phyloP scores from a whole-genome alignment of 1,139 yeast species.

The Scheffersomyces parashehatae region DNA sequence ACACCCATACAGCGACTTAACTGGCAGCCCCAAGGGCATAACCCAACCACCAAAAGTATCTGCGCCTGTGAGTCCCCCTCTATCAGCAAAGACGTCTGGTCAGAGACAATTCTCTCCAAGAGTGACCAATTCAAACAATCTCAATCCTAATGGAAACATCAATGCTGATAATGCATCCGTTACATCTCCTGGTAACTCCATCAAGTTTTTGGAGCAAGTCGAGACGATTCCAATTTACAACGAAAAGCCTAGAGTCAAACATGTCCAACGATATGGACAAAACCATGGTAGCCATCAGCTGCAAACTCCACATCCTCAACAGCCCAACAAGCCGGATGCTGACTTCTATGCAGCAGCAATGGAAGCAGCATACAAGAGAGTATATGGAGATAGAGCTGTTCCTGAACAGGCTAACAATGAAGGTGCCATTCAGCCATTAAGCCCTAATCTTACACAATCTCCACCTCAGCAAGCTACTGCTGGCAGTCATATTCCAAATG shows the following conservation, averaged over 20 bases:
- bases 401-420: background rate
- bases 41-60: constrained; percentile 3
- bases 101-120: background rate
- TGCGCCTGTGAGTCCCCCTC: constrained; percentile 5
- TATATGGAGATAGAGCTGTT: constrained; percentile 30
- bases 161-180: constrained; percentile 3
- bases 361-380: constrained; percentile 42
- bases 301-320: constrained; percentile 3
- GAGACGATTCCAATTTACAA: constrained; percentile 38
- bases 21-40: constrained; percentile 1
- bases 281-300: background rate
- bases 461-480: constrained; percentile 2
- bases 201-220: constrained; percentile 40
- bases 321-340: constrained; percentile 5
- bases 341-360: constrained; percentile 39
- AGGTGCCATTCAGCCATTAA: background rate
- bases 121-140: no score
- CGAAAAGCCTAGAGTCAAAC: background rate
- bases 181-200: constrained; percentile 27
- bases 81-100: background rate
- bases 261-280: background rate
- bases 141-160: background rate
- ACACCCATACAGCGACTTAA: constrained; percentile 12
- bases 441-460: constrained; percentile 2
- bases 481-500: background rate